Conservation (phyloP, 306 rosid genomes). For the Quercus berberidifolia region DNA sequence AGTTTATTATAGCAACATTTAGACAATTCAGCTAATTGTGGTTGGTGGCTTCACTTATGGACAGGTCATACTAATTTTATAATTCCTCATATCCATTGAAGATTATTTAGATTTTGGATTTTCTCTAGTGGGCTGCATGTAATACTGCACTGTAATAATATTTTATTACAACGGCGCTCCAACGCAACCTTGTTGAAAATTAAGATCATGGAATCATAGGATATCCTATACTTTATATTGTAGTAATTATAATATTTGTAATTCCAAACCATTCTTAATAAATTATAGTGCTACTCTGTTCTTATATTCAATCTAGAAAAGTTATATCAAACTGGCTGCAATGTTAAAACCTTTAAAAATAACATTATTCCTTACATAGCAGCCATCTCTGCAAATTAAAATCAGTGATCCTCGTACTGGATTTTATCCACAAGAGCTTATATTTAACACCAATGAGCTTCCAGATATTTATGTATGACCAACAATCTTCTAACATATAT, state of each 20-base stretch:
- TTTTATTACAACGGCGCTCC: constrained; percentile 14
- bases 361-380: background rate
- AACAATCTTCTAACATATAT: background rate
- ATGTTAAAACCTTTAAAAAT: background rate
- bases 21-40: background rate
- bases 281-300: background rate
- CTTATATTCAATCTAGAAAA: background rate
- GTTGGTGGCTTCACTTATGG: background rate
- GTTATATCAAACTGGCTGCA: background rate
- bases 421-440: background rate
- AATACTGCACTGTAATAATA: background rate
- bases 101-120: background rate
- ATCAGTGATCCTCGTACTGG: background rate
- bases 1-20: background rate
- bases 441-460: background rate
- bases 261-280: background rate
- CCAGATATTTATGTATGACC: background rate
- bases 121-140: constrained; percentile 23
- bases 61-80: background rate
- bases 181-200: constrained; percentile 18
- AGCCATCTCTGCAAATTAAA: background rate
- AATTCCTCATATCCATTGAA: background rate
- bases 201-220: constrained; percentile 16
- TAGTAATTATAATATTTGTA: background rate
- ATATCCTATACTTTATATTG: background rate